Percentiles rank a stretch among this genome's conserved stretches.
phyloP scores from a whole-genome alignment of 805 yeast genomes.

The Yamadazyma takamatsuzukensis region DNA sequence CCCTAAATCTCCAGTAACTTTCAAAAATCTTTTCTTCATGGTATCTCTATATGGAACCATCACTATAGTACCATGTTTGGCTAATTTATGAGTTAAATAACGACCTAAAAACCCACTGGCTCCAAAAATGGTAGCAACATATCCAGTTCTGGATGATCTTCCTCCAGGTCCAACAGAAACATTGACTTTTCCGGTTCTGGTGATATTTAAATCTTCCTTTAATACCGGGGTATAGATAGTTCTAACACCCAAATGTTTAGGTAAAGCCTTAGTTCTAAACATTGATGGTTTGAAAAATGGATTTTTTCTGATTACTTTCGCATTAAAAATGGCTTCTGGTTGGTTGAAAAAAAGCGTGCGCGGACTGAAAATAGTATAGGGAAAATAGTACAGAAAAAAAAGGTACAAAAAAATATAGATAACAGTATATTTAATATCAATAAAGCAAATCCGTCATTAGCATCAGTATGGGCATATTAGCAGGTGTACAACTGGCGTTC shows the following conservation, averaged over 20 bases:
- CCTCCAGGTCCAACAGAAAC: constrained; percentile 76
- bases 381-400: too few relatives aligned
- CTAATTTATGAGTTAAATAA: constrained; percentile 65
- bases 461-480: too few relatives aligned
- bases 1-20: constrained; percentile 82
- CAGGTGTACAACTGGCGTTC: background rate
- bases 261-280: too few relatives aligned
- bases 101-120: constrained; percentile 78
- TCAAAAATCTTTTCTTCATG: constrained; percentile 70
- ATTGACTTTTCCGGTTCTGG: constrained; percentile 71
- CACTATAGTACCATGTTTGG: constrained; percentile 75
- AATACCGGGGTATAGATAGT: constrained; percentile 38
- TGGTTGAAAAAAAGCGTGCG: too few relatives aligned
- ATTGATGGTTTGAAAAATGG: too few relatives aligned
- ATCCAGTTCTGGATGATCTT: constrained; percentile 80
- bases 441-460: too few relatives aligned
- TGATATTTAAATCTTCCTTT: constrained; percentile 64
- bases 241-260: constrained; percentile 25
- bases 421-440: too few relatives aligned
- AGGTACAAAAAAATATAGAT: too few relatives aligned
- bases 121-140: constrained; percentile 86
- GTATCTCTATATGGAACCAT: constrained; percentile 82
- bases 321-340: constrained; percentile 21
- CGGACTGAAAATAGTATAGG: too few relatives aligned
- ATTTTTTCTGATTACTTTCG: constrained; percentile 8